Evolutionary conservation across 2,329 filamentous ascomycete genomes (phyloP), one percentile per base, ranked within the genome.

Genomic region (Plectosphaerella plurivora): DNA sequence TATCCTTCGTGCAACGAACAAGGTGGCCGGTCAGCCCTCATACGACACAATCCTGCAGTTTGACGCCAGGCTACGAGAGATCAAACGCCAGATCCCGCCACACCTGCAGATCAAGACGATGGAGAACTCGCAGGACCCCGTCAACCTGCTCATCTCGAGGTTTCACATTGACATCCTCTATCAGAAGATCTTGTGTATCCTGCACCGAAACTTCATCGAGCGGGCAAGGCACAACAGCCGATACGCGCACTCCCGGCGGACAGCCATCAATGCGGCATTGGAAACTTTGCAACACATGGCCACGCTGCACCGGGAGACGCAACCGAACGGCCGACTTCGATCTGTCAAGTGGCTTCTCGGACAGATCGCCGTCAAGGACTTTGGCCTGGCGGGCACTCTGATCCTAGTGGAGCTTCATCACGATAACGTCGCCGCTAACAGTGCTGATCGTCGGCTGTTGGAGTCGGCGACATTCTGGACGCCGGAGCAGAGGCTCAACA

Each of bases 191-290:
- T 80, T 96, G 61, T 95, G 91, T 61, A 82, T 96, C 20, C 79
- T 99, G 39, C 94, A 99, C 68, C 82, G 91, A 49, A 91, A 91
- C 57, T 97, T 94, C 66, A 79, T 96, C 53, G 77, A 82, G n/a
- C 82, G 86, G 54, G 89, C 91, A 5, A 78, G 88, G 47, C 82
- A 88, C 54, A 94, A 93, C 60, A 76, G 88, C 10, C 82, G 91
- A 9, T 97, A 96, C 63, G 82, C 85, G 9, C 90, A 94, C 63
- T 96, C 91, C 3, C 83, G 93, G 28, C 84, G 86, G 41, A 87
- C 86, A 20, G 94, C 91, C 57, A 87, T 97, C 41, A 91, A 96
- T 62, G 89, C 92, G 1, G 90, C 91, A 0, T 78, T 97, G 76
- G 86, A 88, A 58, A 84, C 95, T 47, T 76, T 99, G 41, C 78